Evolutionary conservation across 2,329 filamentous ascomycete genomes (phyloP).

Genomic region (Waltergamsia citrina): DNA sequence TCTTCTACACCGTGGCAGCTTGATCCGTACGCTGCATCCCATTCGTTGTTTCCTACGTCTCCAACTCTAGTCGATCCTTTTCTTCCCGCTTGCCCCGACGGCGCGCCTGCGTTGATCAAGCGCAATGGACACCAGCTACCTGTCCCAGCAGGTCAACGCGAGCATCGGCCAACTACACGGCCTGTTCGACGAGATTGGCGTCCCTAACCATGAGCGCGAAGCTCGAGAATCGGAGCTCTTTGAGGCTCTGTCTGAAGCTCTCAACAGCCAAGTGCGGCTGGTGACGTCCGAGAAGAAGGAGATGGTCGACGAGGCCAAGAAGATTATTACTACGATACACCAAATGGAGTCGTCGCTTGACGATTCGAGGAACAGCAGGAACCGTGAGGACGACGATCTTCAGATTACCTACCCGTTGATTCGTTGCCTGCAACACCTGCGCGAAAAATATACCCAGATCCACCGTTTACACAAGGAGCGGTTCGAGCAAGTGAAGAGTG

Average conservation of each 20-base stretch:
- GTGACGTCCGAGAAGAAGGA: conserved; percentile 85
- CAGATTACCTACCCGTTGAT: conserved; percentile 76
- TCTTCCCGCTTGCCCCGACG: background rate
- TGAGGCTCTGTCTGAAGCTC: conserved; percentile 78
- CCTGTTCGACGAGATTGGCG: conserved; percentile 94
- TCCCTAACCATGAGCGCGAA: conserved; percentile 89
- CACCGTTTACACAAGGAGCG: conserved; percentile 80
- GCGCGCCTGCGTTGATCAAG: background rate
- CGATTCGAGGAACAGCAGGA: conserved; percentile 53
- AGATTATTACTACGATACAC: conserved; percentile 73
- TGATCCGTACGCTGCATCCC: background rate
- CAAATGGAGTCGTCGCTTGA: conserved; percentile 92
- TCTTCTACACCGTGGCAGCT: no score
- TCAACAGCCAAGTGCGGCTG: conserved; percentile 79
- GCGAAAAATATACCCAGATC: conserved; percentile 77
- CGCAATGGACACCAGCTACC: conserved; percentile 79
- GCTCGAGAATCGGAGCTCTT: conserved; percentile 87
- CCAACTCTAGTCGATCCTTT: no score
- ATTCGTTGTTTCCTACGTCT: background rate
- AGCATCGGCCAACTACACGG: conserved; percentile 91
- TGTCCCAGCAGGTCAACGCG: conserved; percentile 89
- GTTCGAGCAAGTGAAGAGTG: conserved; percentile 92
- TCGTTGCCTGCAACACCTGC: conserved; percentile 68
- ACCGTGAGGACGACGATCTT: conserved; percentile 58
- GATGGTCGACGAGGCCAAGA: conserved; percentile 81